Conservation (phyloP, 2,329 filamentous ascomycete genomes). For the Arthroderma sp. region DNA sequence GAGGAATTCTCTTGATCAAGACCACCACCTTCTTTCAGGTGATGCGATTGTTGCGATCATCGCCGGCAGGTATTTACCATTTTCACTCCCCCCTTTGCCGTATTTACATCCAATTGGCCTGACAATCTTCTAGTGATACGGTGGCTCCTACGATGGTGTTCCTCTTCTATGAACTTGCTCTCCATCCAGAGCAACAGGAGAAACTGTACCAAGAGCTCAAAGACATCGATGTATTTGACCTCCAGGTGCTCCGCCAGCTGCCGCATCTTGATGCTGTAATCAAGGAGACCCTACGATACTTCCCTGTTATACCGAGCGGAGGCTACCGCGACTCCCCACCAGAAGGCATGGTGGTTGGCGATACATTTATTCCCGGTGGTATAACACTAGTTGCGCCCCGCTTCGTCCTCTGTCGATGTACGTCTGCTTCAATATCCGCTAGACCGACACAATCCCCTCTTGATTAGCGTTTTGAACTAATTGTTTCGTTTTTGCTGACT, state of each 20-base stretch:
- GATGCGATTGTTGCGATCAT: constrained; percentile 19
- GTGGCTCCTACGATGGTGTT: constrained; percentile 22
- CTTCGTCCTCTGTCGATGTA: constrained; percentile 16
- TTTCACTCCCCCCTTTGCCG: background rate
- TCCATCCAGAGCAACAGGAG: constrained; percentile 15
- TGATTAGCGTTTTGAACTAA: too few relatives aligned
- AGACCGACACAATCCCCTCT: too few relatives aligned
- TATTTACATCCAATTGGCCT: background rate
- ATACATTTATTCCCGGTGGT: constrained; percentile 11
- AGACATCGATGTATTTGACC: background rate
- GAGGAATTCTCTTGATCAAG: constrained; percentile 9
- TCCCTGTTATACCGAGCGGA: constrained; percentile 27
- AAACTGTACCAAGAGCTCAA: constrained; percentile 24
- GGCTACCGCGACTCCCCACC: constrained; percentile 26
- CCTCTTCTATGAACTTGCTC: constrained; percentile 29
- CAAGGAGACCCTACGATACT: constrained; percentile 32
- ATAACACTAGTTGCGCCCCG: constrained; percentile 15
- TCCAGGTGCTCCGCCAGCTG: background rate
- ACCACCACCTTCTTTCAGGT: constrained; percentile 15
- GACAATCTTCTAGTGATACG: background rate
- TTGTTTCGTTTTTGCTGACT: background rate
- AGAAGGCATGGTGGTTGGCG: constrained; percentile 13
- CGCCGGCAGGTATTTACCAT: constrained; percentile 13
- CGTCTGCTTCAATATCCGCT: constrained; percentile 2
- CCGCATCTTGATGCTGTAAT: constrained; percentile 26